phyloP scores from a whole-genome alignment of 2,329 filamentous ascomycete genomes.

The Ophiostoma piceae region DNA sequence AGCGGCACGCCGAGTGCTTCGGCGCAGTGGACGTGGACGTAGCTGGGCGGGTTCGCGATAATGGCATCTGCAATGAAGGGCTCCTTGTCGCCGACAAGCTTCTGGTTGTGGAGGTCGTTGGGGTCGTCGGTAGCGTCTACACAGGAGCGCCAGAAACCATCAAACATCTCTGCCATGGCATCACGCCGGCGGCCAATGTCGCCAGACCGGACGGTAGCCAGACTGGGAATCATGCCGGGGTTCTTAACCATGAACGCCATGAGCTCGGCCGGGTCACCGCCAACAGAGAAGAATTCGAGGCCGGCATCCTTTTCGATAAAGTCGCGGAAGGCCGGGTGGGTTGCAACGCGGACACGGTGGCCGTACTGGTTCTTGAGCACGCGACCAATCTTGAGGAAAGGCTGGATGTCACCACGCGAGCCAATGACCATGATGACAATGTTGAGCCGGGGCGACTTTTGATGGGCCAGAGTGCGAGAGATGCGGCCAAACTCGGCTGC shows the following conservation, averaged over 20 bases:
- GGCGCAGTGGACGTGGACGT: constrained; percentile 74
- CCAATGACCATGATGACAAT: constrained; percentile 83
- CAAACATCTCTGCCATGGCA: constrained; percentile 75
- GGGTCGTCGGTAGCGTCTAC: constrained; percentile 68
- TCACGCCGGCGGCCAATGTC: constrained; percentile 63
- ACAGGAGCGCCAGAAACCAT: constrained; percentile 76
- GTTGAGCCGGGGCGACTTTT: constrained; percentile 54
- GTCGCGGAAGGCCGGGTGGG: constrained; percentile 69
- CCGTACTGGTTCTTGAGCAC: constrained; percentile 65
- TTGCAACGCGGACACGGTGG: constrained; percentile 72
- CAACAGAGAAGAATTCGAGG: constrained; percentile 74
- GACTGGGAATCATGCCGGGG: constrained; percentile 67
- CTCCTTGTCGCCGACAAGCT: constrained; percentile 58
- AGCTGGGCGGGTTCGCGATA: constrained; percentile 75
- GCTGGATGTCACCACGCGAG: constrained; percentile 73
- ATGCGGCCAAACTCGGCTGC: constrained; percentile 28
- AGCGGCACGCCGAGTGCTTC: constrained; percentile 72
- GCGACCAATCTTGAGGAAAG: constrained; percentile 70
- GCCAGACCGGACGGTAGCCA: constrained; percentile 66
- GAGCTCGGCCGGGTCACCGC: constrained; percentile 71
- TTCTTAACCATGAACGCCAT: constrained; percentile 92
- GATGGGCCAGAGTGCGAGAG: constrained; percentile 28
- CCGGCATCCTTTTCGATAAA: constrained; percentile 68
- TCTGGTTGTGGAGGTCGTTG: constrained; percentile 53
- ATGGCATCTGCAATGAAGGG: constrained; percentile 72